phyloP scores from a whole-genome alignment of 2,329 filamentous ascomycete genomes.

The Fusarium begoniae region DNA sequence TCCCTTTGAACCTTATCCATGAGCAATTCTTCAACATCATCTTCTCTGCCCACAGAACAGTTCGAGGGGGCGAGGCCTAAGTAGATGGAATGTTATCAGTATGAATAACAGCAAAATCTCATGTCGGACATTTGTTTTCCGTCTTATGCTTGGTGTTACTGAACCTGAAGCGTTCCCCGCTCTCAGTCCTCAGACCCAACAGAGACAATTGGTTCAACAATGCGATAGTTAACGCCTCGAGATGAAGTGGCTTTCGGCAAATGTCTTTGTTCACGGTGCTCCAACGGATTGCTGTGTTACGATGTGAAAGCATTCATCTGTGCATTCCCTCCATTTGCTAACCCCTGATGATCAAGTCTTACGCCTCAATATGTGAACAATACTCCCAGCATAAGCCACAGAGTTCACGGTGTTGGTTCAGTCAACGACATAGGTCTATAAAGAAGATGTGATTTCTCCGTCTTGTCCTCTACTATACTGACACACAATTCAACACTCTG shows the following conservation, averaged over 20 bases:
- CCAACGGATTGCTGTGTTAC: not conserved
- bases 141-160: slow-evolving; percentile 4
- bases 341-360: not conserved
- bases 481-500: not conserved
- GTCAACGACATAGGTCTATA: not conserved
- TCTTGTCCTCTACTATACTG: not conserved
- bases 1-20: not conserved
- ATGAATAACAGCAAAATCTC: not conserved
- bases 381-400: slow-evolving; percentile 8
- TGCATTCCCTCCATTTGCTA: not conserved
- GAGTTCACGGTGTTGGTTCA: not conserved
- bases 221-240: slow-evolving; percentile 5
- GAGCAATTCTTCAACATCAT: not conserved
- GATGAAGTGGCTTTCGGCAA: slow-evolving; percentile 19
- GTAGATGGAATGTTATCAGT: not conserved
- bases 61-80: not conserved
- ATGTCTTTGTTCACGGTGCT: slow-evolving; percentile 21
- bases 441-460: not conserved
- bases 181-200: not conserved
- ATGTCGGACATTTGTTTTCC: not conserved
- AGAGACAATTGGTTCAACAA: slow-evolving; percentile 5
- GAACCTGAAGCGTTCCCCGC: slow-evolving; percentile 1
- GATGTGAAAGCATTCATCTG: slow-evolving; percentile 6
- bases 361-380: not conserved
- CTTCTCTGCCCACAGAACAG: not conserved